A percentile compares a stretch with the other conserved stretches of the same genome.
Conservation (phyloP, 495 filamentous ascomycete species). For the Talaromyces liani region DNA sequence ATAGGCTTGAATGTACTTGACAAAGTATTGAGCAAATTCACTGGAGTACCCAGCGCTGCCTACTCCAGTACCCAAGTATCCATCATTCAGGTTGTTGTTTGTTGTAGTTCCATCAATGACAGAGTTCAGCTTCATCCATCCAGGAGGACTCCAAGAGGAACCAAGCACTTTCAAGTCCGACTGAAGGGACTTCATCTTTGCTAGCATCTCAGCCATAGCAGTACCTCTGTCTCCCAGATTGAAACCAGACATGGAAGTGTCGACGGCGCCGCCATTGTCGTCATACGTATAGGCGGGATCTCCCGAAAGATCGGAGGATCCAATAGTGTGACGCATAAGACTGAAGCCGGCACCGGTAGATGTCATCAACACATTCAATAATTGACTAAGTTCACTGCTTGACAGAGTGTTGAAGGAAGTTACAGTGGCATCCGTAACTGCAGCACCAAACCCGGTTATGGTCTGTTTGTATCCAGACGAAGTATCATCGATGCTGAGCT, state of each 20-base stretch:
- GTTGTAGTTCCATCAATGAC: conserved; percentile 39
- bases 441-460: conserved; percentile 47
- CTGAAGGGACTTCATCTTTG: conserved; percentile 14
- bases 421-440: conserved; percentile 50
- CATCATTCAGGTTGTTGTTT: conserved; percentile 46
- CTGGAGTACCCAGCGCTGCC: conserved; percentile 16
- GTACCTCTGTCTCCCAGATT: conserved; percentile 42
- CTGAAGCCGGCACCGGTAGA: conserved; percentile 35
- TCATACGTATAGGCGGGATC: conserved; percentile 47
- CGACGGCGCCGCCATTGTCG: conserved; percentile 29
- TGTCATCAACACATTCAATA: conserved; percentile 35
- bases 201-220: conserved; percentile 43
- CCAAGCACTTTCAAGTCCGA: conserved; percentile 39
- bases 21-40: conserved; percentile 46
- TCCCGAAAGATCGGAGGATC: conserved; percentile 43
- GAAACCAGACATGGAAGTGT: conserved; percentile 35
- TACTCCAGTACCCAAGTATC: conserved; percentile 10
- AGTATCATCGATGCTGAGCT: conserved; percentile 41
- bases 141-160: conserved; percentile 46
- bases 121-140: conserved; percentile 51
- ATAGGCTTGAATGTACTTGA: conserved; percentile 49
- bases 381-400: conserved; percentile 23
- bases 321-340: conserved; percentile 49
- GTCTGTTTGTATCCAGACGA: conserved; percentile 39
- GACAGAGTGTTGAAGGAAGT: conserved; percentile 40